Conservation (phyloP, 2,329 filamentous ascomycete genomes). For the Ophiostoma montium region DNA sequence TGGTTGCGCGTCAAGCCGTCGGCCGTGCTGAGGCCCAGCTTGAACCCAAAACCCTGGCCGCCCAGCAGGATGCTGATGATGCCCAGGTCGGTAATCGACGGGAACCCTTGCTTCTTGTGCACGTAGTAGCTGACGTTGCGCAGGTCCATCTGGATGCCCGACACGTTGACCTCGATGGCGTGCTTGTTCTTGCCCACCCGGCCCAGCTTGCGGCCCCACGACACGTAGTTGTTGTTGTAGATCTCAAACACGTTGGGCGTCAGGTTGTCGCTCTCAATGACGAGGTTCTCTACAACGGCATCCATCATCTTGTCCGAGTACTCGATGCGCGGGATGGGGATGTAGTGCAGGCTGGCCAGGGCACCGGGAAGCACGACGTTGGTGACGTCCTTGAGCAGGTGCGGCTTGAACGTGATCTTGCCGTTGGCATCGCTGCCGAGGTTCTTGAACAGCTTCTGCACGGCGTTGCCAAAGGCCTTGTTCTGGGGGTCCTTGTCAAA, state of each 20-base stretch:
- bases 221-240: constrained; percentile 84
- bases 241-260: constrained; percentile 87
- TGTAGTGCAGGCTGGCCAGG: constrained; percentile 76
- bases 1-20: constrained; percentile 61
- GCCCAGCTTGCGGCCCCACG: constrained; percentile 83
- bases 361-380: constrained; percentile 73
- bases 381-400: constrained; percentile 76
- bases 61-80: constrained; percentile 79
- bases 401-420: constrained; percentile 80
- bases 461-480: constrained; percentile 57
- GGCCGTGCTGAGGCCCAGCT: constrained; percentile 72
- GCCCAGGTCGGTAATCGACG: constrained; percentile 72
- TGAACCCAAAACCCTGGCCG: constrained; percentile 81
- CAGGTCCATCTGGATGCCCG: constrained; percentile 86
- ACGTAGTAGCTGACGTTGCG: constrained; percentile 87
- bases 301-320: constrained; percentile 75
- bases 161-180: constrained; percentile 65
- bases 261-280: constrained; percentile 92
- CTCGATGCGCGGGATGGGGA: constrained; percentile 89
- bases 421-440: constrained; percentile 79
- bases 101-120: constrained; percentile 90
- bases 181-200: constrained; percentile 77
- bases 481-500: constrained; percentile 85
- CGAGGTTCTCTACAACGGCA: constrained; percentile 82
- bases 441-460: constrained; percentile 74